Base-by-base conservation (phyloP, 169 alveolate species). In the Cryptosporidium ubiquitum region DNA sequence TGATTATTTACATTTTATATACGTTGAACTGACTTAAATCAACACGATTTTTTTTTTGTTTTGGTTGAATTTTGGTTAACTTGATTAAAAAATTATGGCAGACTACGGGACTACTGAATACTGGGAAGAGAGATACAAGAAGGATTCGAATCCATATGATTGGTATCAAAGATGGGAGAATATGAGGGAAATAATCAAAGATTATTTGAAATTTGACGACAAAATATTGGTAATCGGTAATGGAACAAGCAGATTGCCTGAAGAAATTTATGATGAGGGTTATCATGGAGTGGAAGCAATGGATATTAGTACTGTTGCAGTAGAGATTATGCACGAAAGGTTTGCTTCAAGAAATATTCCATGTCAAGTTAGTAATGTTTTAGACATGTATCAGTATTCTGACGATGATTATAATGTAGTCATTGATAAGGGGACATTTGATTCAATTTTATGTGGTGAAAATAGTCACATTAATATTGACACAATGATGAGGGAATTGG, bases 81-180 rank as follows among this genome's bases (percentile, higher is more conserved):
- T 10, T 3, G 18, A 26, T 20, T 55, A 3, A 3, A 12, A 1
- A 0, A n/a, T 57, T 31, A 93, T 94, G 96, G 93, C 93, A 18
- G 93, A 95, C 92, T 95, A 93, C 86, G 96, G 97, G 29, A 93
- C 93, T 55, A 57, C 79, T 20, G 98, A 95, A 61, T 94, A 93
- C 75, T 96, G 99, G 99, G 98, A 96, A 69, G 98, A 96, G 91
- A 91, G 99, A 70, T 96, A 96, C 93, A 94, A 94, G 89, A 94
- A 95, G 95, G 97, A 96, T 47, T 94, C 97, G 35, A 97, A 96
- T 64, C 98, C 98, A 16, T 96, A 95, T 86, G 99, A 96, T 86
- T 96, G 99, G 98, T 96, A 95, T 86, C 95, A 96, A 92, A 92
- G 96, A 84, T 96, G 94, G 85, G 93, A 94, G 33, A 97, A 96